Evolutionary conservation across 805 yeast genomes (phyloP).

Genomic region (Suhomyces vadensis): DNA sequence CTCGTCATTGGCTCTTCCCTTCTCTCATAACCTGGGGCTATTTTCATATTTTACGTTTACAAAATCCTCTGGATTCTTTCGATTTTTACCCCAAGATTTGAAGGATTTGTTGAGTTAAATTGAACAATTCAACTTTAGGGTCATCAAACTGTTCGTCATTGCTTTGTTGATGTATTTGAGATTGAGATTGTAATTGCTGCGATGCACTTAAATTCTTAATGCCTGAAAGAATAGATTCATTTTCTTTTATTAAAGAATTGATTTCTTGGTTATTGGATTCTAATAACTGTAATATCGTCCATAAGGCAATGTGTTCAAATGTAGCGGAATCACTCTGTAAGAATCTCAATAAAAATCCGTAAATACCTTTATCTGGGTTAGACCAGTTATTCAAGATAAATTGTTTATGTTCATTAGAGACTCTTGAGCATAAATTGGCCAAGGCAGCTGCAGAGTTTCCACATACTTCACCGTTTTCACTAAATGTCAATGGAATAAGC

Average conservation of each 20-base stretch:
- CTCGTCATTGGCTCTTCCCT: slow-evolving; percentile 1
- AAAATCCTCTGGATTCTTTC: too few species aligned
- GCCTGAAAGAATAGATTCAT: slow-evolving; percentile 53
- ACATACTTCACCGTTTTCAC: slow-evolving; percentile 89
- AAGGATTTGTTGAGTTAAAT: slow-evolving; percentile 66
- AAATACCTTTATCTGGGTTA: slow-evolving; percentile 79
- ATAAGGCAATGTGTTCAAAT: slow-evolving; percentile 95
- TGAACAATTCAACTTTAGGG: slow-evolving; percentile 63
- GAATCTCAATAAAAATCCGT: slow-evolving; percentile 79
- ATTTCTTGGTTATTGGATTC: slow-evolving; percentile 79
- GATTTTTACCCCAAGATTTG: slow-evolving; percentile 51
- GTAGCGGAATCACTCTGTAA: slow-evolving; percentile 84
- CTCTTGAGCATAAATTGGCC: slow-evolving; percentile 92
- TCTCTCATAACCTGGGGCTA: not conserved
- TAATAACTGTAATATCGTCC: slow-evolving; percentile 92
- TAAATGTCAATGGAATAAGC: slow-evolving; percentile 85
- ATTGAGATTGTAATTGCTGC: slow-evolving; percentile 35
- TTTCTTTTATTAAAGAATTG: slow-evolving; percentile 53
- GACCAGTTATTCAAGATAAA: slow-evolving; percentile 79
- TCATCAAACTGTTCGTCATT: slow-evolving; percentile 48
- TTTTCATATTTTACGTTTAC: not conserved
- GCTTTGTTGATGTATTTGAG: slow-evolving; percentile 21
- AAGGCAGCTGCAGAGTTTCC: slow-evolving; percentile 98
- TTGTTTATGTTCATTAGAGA: slow-evolving; percentile 67
- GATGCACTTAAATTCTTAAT: slow-evolving; percentile 49